phyloP scores from a whole-genome alignment of 2,329 filamentous ascomycete genomes.

The Sclerotinia spermophila region DNA sequence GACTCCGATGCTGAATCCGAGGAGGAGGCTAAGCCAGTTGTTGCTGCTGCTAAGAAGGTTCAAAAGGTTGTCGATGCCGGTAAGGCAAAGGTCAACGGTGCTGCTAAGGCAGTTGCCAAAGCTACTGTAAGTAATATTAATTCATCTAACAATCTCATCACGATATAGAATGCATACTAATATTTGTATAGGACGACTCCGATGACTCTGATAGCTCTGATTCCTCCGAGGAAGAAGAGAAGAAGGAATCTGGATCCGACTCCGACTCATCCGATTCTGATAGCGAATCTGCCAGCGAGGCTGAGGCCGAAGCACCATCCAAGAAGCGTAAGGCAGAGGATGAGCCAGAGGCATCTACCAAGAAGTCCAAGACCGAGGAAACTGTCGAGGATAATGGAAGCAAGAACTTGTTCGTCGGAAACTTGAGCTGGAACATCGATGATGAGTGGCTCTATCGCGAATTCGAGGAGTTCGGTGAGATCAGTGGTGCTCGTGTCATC shows the following conservation, averaged over 20 bases:
- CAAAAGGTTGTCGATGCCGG: slow-evolving; percentile 31
- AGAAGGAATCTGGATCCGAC: slow-evolving; percentile 23
- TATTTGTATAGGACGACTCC: neutral
- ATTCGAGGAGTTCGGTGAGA: slow-evolving; percentile 65
- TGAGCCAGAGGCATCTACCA: slow-evolving; percentile 42
- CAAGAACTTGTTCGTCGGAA: slow-evolving; percentile 68
- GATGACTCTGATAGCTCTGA: slow-evolving; percentile 20
- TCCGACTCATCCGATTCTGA: slow-evolving; percentile 28
- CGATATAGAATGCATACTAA: neutral
- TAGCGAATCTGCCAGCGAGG: slow-evolving; percentile 23
- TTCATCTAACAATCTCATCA: neutral
- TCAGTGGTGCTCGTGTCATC: slow-evolving; percentile 61
- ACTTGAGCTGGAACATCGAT: slow-evolving; percentile 72
- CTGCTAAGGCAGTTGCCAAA: slow-evolving; percentile 34
- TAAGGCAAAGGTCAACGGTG: slow-evolving; percentile 33
- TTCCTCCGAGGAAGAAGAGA: slow-evolving; percentile 25
- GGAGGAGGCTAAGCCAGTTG: slow-evolving; percentile 28
- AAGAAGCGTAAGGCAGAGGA: slow-evolving; percentile 60
- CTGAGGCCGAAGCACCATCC: slow-evolving; percentile 40
- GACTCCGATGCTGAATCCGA: slow-evolving; percentile 32
- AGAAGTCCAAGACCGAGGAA: slow-evolving; percentile 51
- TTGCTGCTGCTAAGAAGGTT: slow-evolving; percentile 28
- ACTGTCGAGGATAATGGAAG: slow-evolving; percentile 41
- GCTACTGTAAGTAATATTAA: slow-evolving; percentile 32
- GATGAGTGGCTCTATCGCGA: slow-evolving; percentile 68